phyloP scores from a whole-genome alignment of 2,329 filamentous ascomycete genomes.

The Cyclaneusma minus region DNA sequence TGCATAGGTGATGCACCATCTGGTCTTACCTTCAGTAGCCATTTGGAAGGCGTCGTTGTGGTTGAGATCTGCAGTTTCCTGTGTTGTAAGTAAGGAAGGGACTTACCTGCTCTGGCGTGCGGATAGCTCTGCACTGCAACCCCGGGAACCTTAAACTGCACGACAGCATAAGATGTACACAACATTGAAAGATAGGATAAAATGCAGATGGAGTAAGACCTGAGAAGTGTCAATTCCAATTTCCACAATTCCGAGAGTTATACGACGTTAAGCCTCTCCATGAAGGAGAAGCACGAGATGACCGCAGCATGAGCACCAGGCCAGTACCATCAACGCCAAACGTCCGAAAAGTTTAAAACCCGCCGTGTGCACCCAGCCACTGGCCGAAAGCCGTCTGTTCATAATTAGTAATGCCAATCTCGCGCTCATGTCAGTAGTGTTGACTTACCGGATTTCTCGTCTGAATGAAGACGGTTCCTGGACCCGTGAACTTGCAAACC shows the following conservation, averaged over 20 bases:
- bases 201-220: conserved; percentile 1
- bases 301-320: conserved; percentile 13
- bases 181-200: conserved; percentile 2
- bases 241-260: too few species aligned
- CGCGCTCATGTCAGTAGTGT: conserved; percentile 1
- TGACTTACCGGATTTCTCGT: conserved; percentile 66
- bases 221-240: neutral
- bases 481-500: conserved; percentile 87
- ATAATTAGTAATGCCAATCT: neutral
- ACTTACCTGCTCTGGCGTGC: too few species aligned
- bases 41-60: too few species aligned
- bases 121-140: neutral
- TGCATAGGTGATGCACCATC: too few species aligned
- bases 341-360: too few species aligned
- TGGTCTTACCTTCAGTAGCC: too few species aligned
- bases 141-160: neutral
- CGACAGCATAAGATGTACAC: conserved; percentile 1
- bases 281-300: too few species aligned
- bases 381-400: conserved; percentile 13
- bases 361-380: conserved; percentile 15
- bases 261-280: too few species aligned
- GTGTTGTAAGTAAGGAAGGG: too few species aligned
- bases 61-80: too few species aligned
- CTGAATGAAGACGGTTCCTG: conserved; percentile 83
- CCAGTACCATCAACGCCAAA: too few species aligned